Conservation (phyloP, 176 grass and related monocot genomes). For the Oryza rufipogon region DNA sequence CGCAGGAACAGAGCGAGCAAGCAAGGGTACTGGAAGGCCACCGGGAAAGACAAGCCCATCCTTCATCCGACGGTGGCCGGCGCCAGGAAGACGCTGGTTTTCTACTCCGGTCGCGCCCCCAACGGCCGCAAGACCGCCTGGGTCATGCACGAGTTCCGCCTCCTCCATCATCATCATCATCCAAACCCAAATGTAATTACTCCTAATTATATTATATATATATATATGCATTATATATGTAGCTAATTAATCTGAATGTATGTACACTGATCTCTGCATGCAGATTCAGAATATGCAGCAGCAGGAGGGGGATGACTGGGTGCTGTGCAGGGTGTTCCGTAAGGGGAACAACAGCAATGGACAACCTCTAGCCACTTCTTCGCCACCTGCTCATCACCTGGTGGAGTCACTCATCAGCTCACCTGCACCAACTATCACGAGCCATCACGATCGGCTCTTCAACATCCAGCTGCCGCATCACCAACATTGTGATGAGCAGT, state of each 20-base stretch:
- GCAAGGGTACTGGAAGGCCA: slow-evolving; percentile 59
- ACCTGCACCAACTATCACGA: not conserved
- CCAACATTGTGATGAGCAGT: too few relatives aligned
- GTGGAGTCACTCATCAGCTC: not conserved
- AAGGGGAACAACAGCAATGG: slow-evolving; percentile 30
- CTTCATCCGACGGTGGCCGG: not conserved
- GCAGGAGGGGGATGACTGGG: slow-evolving; percentile 36
- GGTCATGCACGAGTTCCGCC: slow-evolving; percentile 63
- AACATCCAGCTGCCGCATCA: not conserved
- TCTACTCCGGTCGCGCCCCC: slow-evolving; percentile 49
- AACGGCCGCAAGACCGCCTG: slow-evolving; percentile 38
- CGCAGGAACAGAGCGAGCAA: slow-evolving; percentile 48
- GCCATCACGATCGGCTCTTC: not conserved
- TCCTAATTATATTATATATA: too few relatives aligned
- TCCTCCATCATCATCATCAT: not conserved
- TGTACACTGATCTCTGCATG: too few relatives aligned
- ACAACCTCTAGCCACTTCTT: not conserved
- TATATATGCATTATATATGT: not conserved
- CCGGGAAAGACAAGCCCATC: slow-evolving; percentile 42
- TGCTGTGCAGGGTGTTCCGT: slow-evolving; percentile 53
- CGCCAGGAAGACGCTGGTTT: slow-evolving; percentile 59
- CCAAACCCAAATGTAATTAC: not conserved
- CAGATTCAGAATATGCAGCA: not conserved
- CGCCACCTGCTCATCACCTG: not conserved
- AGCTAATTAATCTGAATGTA: too few relatives aligned